Evolutionary conservation across 768 basidiomycete genomes (phyloP), one percentile per base, ranked within the genome.

Genomic region (Psilocybe tampanensis): DNA sequence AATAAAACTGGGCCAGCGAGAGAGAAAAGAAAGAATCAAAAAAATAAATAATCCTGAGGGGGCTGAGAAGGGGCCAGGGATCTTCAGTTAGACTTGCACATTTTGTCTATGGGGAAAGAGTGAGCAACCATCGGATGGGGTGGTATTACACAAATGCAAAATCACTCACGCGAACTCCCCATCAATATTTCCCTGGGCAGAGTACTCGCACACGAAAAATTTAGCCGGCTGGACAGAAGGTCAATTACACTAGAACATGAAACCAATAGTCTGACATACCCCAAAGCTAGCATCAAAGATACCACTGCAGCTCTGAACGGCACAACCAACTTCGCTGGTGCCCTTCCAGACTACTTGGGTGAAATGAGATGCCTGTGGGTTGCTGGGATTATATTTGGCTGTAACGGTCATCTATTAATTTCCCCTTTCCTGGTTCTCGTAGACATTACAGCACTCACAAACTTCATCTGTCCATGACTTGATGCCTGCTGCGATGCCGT

Each of bases 291-390:
- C 60, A 60, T 64, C 72, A 65, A 90, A 86, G 56, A 89, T 86
- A 23, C 82, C 83, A 63, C 72, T 73, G 68, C 88, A 89, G 8
- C 68, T 65, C 55, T 79, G 71, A 24, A 81, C 72, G 39, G 86
- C 88, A 63, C 87, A 90, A 21, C 87, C 88, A 19, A 90, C 75
- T 58, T 88, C 72, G 1, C 78, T 82, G 21, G 83, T 80, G 6
- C 69, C 75, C 69, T 90, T 90, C 89, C 89, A 91, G 8, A 91
- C 88, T 5, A 89, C 80, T 68, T 90, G 88, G 8, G 89, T 90
- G 65, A 86, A 91, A 67, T 91, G 89, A 47, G 86, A 88, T 17
- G 80, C 63, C 39, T 69, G 60, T 1, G 89, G 88, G 68, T 82
- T 83, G 63, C 64, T 76, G 33, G 86, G 72, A 62, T 85, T 61